A percentile compares a stretch with the other conserved stretches of the same genome.
Conservation (phyloP, 2,329 filamentous ascomycete species). For the Talaromyces sp. region DNA sequence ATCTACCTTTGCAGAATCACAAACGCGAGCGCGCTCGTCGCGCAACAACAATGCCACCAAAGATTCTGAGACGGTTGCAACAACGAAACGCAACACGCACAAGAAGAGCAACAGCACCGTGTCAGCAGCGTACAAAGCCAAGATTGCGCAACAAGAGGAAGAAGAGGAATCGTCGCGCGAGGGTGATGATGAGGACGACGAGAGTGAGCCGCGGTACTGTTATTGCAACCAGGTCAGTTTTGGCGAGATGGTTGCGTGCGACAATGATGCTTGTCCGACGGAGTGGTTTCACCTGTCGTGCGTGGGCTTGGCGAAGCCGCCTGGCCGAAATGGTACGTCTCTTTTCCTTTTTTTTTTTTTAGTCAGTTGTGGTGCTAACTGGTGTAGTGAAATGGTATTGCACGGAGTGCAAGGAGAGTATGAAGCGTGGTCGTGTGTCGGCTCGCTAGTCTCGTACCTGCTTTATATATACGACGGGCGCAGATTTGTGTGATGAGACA, state of each 20-base stretch:
- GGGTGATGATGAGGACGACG: conserved; percentile 61
- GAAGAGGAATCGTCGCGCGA: conserved; percentile 46
- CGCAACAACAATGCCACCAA: conserved; percentile 27
- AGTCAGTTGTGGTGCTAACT: conserved; percentile 5
- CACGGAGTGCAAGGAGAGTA: conserved; percentile 69
- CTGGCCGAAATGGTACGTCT: conserved; percentile 68
- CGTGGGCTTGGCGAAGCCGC: conserved; percentile 73
- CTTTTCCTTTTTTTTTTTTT: background rate
- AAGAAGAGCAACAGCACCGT: conserved; percentile 30
- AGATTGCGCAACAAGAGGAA: conserved; percentile 36
- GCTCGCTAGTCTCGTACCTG: background rate
- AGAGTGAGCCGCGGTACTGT: conserved; percentile 71
- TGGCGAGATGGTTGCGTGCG: conserved; percentile 80
- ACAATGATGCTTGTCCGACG: conserved; percentile 66
- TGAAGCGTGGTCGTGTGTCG: conserved; percentile 49
- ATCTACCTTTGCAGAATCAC: conserved; percentile 33
- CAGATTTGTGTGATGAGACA: background rate
- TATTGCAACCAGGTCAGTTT: conserved; percentile 78
- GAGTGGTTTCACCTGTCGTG: conserved; percentile 86
- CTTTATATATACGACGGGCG: background rate
- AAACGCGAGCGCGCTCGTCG: conserved; percentile 33
- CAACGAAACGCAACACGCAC: conserved; percentile 32
- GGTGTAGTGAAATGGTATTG: conserved; percentile 73
- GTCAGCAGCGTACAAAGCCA: conserved; percentile 25
- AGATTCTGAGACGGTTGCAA: conserved; percentile 1